phyloP scores from a whole-genome alignment of 2,329 filamentous ascomycete genomes.

The Fonsecaea multimorphosa region DNA sequence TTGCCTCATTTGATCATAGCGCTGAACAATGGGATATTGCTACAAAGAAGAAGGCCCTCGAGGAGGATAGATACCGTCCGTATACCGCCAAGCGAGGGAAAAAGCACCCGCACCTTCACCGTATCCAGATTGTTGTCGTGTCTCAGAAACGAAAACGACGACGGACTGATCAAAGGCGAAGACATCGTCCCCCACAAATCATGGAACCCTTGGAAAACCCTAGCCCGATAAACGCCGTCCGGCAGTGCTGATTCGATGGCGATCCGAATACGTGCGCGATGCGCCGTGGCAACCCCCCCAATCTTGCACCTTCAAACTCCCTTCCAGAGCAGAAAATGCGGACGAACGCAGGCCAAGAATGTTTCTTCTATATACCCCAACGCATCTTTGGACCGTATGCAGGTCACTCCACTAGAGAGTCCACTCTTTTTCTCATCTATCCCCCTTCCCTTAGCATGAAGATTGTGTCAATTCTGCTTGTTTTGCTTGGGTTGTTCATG shows the following conservation, averaged over 20 bases:
- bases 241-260: constrained; percentile 3
- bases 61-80: too few species aligned
- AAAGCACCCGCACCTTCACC: too few species aligned
- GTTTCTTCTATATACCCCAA: neutral
- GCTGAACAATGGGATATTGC: too few species aligned
- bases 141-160: neutral
- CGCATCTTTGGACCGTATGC: neutral
- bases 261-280: constrained; percentile 13
- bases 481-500: neutral
- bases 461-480: neutral
- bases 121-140: neutral
- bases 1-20: too few species aligned
- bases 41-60: too few species aligned
- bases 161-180: neutral
- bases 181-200: neutral
- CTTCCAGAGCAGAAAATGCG: neutral
- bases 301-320: neutral
- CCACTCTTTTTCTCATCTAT: neutral
- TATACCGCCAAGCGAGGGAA: too few species aligned
- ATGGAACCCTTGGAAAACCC: neutral
- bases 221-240: neutral
- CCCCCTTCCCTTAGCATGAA: neutral
- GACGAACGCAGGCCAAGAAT: neutral
- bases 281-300: too few species aligned
- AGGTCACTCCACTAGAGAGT: neutral